Evolutionary conservation across 805 yeast species (phyloP).

Genomic region (Scheffersomyces ergatensis): DNA sequence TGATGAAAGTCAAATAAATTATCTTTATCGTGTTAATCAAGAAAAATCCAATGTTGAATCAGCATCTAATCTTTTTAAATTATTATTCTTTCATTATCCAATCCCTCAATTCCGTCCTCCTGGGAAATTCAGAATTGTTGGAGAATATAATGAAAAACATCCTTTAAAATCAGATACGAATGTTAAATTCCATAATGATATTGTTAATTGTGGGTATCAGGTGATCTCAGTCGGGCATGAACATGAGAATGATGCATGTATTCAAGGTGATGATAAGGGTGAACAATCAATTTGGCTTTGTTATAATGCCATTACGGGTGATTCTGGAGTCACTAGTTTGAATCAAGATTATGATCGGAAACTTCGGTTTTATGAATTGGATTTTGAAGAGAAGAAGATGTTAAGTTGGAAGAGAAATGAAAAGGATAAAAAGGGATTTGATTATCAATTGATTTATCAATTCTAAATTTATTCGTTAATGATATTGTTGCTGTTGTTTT

Average conservation of each 20-base stretch:
- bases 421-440: slow-evolving; percentile 18
- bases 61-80: slow-evolving; percentile 15
- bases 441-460: slow-evolving; percentile 23
- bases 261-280: slow-evolving; percentile 13
- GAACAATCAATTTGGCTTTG: slow-evolving; percentile 32
- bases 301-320: slow-evolving; percentile 38
- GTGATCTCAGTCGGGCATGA: slow-evolving; percentile 43
- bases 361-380: slow-evolving; percentile 32
- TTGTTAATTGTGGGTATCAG: slow-evolving; percentile 31
- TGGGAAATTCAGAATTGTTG: slow-evolving; percentile 38
- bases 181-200: slow-evolving; percentile 28
- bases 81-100: slow-evolving; percentile 40
- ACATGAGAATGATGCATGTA: slow-evolving; percentile 43
- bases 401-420: slow-evolving; percentile 39
- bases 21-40: slow-evolving; percentile 26
- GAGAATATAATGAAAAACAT: slow-evolving; percentile 37
- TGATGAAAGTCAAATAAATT: slow-evolving; percentile 31
- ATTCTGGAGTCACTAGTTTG: slow-evolving; percentile 27
- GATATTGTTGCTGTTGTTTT: no score
- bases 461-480: not conserved
- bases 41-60: not conserved
- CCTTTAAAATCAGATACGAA: slow-evolving; percentile 27
- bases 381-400: slow-evolving; percentile 20
- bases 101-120: slow-evolving; percentile 40
- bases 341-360: slow-evolving; percentile 26